phyloP scores from a whole-genome alignment of 768 basidiomycete species.

The Podaxis sp. region DNA sequence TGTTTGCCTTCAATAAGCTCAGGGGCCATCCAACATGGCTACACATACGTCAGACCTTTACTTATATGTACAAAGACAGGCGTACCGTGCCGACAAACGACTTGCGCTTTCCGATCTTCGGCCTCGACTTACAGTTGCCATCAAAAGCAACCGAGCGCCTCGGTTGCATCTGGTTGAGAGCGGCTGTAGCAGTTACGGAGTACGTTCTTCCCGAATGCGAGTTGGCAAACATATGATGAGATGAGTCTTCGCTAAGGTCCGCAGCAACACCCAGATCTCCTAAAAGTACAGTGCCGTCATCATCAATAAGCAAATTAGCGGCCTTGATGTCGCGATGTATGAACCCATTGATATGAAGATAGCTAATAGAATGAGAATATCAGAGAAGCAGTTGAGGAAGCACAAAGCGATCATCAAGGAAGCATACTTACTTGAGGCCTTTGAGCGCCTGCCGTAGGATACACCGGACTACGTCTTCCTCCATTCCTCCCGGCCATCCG shows the following conservation, averaged over 20 bases:
- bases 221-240: constrained; percentile 29
- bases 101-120: constrained; percentile 73
- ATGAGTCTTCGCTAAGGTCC: constrained; percentile 69
- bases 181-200: constrained; percentile 30
- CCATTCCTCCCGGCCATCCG: constrained; percentile 85
- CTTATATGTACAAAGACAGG: constrained; percentile 2
- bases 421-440: constrained; percentile 71
- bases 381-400: constrained; percentile 7
- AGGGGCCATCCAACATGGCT: constrained; percentile 98
- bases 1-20: constrained; percentile 84
- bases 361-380: constrained; percentile 42
- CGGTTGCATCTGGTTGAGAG: constrained; percentile 28
- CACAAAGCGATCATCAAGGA: constrained; percentile 2
- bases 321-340: constrained; percentile 96
- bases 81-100: constrained; percentile 90
- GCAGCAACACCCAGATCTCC: constrained; percentile 94
- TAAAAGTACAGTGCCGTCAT: constrained; percentile 85
- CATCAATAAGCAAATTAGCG: constrained; percentile 89
- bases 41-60: constrained; percentile 1
- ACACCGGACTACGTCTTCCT: constrained; percentile 85
- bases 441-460: constrained; percentile 83
- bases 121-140: constrained; percentile 30
- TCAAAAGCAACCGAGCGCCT: constrained; percentile 34
- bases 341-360: constrained; percentile 86
- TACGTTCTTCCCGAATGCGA: constrained; percentile 27